phyloP scores from a whole-genome alignment of 2,329 filamentous ascomycete genomes.

The Ascomycota sp. region DNA sequence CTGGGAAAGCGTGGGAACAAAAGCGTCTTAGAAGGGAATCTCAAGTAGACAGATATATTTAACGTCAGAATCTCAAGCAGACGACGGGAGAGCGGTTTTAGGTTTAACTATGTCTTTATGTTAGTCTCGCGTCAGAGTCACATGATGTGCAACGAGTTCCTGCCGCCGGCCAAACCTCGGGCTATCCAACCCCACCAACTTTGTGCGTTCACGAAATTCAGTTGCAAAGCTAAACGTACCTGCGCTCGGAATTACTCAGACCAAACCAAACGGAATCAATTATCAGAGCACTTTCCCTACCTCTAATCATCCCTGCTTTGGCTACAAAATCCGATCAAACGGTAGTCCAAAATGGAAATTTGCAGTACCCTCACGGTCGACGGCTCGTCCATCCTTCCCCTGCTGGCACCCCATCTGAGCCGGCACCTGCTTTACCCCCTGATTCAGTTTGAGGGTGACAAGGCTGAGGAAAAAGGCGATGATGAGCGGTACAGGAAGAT shows the following conservation, averaged over 20 bases:
- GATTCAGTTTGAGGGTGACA: slow-evolving; percentile 72
- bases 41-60: too few species aligned
- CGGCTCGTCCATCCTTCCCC: slow-evolving; percentile 65
- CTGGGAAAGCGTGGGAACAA: too few species aligned
- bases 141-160: slow-evolving; percentile 10
- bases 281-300: too few species aligned
- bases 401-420: slow-evolving; percentile 81
- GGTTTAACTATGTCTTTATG: too few species aligned
- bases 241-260: background rate
- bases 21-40: too few species aligned
- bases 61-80: too few species aligned
- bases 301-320: too few species aligned
- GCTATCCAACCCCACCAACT: slow-evolving; percentile 12
- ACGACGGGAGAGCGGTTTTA: too few species aligned
- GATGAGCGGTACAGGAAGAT: slow-evolving; percentile 43
- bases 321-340: too few species aligned
- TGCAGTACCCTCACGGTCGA: slow-evolving; percentile 35
- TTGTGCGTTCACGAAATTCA: slow-evolving; percentile 19
- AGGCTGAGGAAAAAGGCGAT: slow-evolving; percentile 55
- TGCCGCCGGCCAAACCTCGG: slow-evolving; percentile 15
- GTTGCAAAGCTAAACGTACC: slow-evolving; percentile 9
- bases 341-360: slow-evolving; percentile 17
- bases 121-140: slow-evolving; percentile 7
- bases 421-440: slow-evolving; percentile 92
- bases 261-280: too few species aligned